A percentile compares a stretch with the other conserved stretches of the same genome.
phyloP scores from a whole-genome alignment of 2,329 filamentous ascomycete genomes.

The Balansia obtecta region DNA sequence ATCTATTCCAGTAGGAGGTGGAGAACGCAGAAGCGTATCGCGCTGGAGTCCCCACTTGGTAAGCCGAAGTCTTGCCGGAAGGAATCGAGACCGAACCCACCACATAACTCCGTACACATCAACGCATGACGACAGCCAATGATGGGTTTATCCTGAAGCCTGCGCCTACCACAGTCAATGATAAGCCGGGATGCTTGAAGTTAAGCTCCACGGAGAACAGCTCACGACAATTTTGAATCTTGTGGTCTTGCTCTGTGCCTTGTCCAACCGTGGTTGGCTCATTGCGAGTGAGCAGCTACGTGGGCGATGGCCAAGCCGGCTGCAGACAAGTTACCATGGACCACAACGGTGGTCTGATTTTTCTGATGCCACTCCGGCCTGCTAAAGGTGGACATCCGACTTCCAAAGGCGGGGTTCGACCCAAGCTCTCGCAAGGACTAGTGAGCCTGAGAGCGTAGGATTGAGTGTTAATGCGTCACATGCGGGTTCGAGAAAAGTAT shows the following conservation, averaged over 20 bases:
- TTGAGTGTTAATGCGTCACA: not conserved
- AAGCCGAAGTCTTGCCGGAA: not conserved
- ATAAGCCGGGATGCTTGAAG: not conserved
- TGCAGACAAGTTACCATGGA: slow-evolving; percentile 3
- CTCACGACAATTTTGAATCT: not conserved
- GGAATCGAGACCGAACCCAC: not conserved
- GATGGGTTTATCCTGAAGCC: not conserved
- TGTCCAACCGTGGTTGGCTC: not conserved
- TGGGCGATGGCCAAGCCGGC: not conserved
- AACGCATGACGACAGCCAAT: not conserved
- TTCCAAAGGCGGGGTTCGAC: not conserved
- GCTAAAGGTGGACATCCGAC: not conserved
- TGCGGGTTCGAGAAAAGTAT: slow-evolving; percentile 2
- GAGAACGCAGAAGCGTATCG: too few relatives aligned
- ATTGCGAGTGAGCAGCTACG: not conserved
- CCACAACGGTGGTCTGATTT: not conserved
- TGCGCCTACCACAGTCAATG: too few relatives aligned
- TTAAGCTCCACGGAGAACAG: not conserved
- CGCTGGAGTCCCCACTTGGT: not conserved
- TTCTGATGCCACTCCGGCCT: not conserved
- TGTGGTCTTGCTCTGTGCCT: not conserved
- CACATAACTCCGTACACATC: too few relatives aligned
- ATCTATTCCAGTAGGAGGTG: too few relatives aligned
- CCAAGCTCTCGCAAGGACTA: too few relatives aligned
- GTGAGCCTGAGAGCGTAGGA: not conserved